Base-by-base conservation (phyloP, 805 yeast genomes). In the Candida incommunis region DNA sequence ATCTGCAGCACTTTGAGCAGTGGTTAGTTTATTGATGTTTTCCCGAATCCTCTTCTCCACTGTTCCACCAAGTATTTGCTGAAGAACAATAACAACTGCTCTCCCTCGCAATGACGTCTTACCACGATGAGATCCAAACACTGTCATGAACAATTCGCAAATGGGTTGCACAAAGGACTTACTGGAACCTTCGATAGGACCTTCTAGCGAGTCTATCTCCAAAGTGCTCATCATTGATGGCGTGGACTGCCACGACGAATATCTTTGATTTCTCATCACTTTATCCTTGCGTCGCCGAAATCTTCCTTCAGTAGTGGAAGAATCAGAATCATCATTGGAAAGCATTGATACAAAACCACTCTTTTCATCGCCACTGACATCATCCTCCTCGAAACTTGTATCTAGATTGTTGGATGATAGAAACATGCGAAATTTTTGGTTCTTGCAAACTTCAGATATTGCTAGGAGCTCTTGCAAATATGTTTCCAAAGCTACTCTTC, bases 1-100 rank as follows among this genome's bases (percentile, higher is more conserved):
- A 22, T 51, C 51, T 16, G 51, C 37, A 9, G 50, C 43, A 7
- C 41, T 43, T 37, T 48, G 48, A 23, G 42, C 51, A 18, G 45
- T 44, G 11, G 16, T 18, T n/a, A n/a, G 18, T 29, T 22, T 41
- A 9, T 23, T 41, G 16, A 54, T 44, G 2, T 45, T 31, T 21
- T 68, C 72, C 35, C 78, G 63, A 3, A 77, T 70, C 26, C 60
- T 57, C 56, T 76, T 79, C 56, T 88, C 96, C 43, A 88, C 80
- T 0, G 96, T 82, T 2, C 90, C 82, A 0, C 96, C 96, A 31
- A 88, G 69, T 1, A 88, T 61, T 58, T 86, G 95, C 59, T 87
- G 96, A 44, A 88, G 63, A 2, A 88, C 75, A 3, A 86, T 77
- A 31, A 87, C 70, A 5, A 86, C 68, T 0, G 96, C 95, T 40